Percentiles rank a stretch among this genome's conserved stretches.
These are phyloP conservation scores for Colletotrichum salicis DNA, from an alignment of 2,329 filamentous ascomycete species.

Conservation along the genomic window DNA sequence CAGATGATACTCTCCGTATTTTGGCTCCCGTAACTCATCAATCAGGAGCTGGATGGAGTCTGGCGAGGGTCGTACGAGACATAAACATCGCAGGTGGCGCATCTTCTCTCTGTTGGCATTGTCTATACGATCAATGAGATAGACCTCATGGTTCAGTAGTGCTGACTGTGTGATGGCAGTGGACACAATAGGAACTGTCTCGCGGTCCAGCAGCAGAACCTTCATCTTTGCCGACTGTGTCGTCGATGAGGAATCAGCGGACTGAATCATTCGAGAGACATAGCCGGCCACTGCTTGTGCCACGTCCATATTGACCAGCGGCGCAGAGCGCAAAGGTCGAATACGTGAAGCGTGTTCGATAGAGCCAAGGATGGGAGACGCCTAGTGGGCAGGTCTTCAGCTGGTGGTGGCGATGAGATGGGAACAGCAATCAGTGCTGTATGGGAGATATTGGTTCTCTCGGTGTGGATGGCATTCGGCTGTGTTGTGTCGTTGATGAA, in stretches of 20 bases:
- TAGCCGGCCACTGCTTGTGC: slow-evolving; percentile 93
- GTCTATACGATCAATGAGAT: slow-evolving; percentile 95
- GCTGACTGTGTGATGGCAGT: slow-evolving; percentile 96
- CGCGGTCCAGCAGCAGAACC: slow-evolving; percentile 90
- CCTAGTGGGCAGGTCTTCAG: too few relatives aligned
- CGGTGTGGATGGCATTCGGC: neutral
- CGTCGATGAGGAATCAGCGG: slow-evolving; percentile 75
- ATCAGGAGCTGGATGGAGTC: slow-evolving; percentile 94
- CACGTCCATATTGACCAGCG: slow-evolving; percentile 79
- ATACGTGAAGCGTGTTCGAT: neutral
- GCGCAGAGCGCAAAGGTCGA: slow-evolving; percentile 10
- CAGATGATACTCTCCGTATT: slow-evolving; percentile 96
- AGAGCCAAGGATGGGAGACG: neutral
- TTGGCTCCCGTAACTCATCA: slow-evolving; percentile 94
- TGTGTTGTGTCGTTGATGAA: neutral
- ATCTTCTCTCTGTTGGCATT: slow-evolving; percentile 94
- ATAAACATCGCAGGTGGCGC: slow-evolving; percentile 93
- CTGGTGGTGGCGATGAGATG: neutral
- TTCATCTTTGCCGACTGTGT: slow-evolving; percentile 93
- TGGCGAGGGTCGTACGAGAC: slow-evolving; percentile 90
- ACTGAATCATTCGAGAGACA: slow-evolving; percentile 94
- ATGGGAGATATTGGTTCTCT: neutral
- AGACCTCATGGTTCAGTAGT: slow-evolving; percentile 95
- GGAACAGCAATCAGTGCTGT: too few relatives aligned
- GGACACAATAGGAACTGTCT: slow-evolving; percentile 93